Base-by-base conservation (phyloP, 169 alveolate genomes). In the Plasmodium inui region DNA sequence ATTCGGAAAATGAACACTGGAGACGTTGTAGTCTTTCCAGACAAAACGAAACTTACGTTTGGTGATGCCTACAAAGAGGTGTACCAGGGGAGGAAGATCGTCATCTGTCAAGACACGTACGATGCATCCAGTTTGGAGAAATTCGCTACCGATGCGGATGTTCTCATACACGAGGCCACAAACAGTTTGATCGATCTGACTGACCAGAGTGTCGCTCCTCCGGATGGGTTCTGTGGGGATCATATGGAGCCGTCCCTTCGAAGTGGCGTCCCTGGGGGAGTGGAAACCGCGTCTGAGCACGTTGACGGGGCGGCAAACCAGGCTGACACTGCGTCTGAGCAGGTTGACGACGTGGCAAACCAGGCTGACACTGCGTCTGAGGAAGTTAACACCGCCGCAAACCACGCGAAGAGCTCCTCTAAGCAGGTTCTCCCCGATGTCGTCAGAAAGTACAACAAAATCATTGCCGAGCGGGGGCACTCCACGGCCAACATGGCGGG, bases 401-500 rank as follows among this genome's bases (percentile, higher is more conserved):
- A 14, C 22, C 6, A 3, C 3, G 61, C 4, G 19, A 19, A 0
- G 6, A 12, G 19, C 19, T 3, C 57, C 0, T 6, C 57, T 46
- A 12, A 12, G 19, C n/a, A 9, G 61, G 19, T 67, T 12, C 28
- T n/a, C 53, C 44, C 44, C n/a, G 70, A 5, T 3, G 19, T 81
- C 4, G 57, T 89, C 57, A 82, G 41, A 19, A 67, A 67, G 30
- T 92, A 93, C 34, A 93, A 94, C 32, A 83, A 84, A 76, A 82
- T 92, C 12, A 95, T 95, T 39, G 80, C 95, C 30, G 95, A 93
- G 61, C 39, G 97, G 26, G 97, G 97, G 32, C 97, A 95, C 74
- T 95, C 97, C 28, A 93, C 97, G 26, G 95, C 97, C 19, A 92
- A 95, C 82, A 93, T 95, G 96, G 97, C 97, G 1, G 97, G 96